Conservation (phyloP, 1,284 basidiomycete species). For the Tylopilus orsonianus region DNA sequence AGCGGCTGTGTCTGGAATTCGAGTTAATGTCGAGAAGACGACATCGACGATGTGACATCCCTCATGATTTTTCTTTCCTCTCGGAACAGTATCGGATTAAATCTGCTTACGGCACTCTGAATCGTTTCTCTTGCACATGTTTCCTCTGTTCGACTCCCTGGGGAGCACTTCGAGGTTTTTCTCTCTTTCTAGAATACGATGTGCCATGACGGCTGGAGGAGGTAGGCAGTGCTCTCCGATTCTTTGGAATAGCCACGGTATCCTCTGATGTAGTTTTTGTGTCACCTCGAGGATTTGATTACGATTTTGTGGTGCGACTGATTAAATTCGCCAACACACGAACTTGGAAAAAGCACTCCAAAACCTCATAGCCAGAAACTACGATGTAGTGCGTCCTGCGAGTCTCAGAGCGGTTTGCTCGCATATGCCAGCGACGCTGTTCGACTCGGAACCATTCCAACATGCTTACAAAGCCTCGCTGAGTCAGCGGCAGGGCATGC, state of each 20-base stretch:
- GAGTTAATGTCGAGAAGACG: slow-evolving; percentile 66
- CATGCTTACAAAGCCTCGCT: slow-evolving; percentile 15
- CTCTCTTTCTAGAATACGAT: slow-evolving; percentile 21
- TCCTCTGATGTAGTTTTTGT: background rate
- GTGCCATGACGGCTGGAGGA: slow-evolving; percentile 16
- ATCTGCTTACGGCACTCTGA: slow-evolving; percentile 18
- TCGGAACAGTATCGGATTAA: slow-evolving; percentile 31
- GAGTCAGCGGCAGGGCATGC: slow-evolving; percentile 11
- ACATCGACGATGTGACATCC: slow-evolving; percentile 45
- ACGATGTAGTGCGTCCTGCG: no score
- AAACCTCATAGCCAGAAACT: no score
- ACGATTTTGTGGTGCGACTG: background rate
- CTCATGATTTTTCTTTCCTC: slow-evolving; percentile 14
- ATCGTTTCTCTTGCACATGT: slow-evolving; percentile 25
- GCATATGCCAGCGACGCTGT: no score
- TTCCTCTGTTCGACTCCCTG: slow-evolving; percentile 7
- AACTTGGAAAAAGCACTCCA: slow-evolving; percentile 1
- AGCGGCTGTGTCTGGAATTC: slow-evolving; percentile 47
- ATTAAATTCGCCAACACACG: background rate
- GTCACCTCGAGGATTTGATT: background rate
- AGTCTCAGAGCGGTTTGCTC: background rate
- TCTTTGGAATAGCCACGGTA: slow-evolving; percentile 4
- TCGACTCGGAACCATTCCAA: background rate
- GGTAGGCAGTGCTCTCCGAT: slow-evolving; percentile 18
- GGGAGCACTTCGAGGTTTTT: slow-evolving; percentile 15